These are phyloP conservation scores for Ophiocordyceps polyrhachis-furcata DNA, from an alignment of 2,329 filamentous ascomycete species.

Conservation along the genomic window DNA sequence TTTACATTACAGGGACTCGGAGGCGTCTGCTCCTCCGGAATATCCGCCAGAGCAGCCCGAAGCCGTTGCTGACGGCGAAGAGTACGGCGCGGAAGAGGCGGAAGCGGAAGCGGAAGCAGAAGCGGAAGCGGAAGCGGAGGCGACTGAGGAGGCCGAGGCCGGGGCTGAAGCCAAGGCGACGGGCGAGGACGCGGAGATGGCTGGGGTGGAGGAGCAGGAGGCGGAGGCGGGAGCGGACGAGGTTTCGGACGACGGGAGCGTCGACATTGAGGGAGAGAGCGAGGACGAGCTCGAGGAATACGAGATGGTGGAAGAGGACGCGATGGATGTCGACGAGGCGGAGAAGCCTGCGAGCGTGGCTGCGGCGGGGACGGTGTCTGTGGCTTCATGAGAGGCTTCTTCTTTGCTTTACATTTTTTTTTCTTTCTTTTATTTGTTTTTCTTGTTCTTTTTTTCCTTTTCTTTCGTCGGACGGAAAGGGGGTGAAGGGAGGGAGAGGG, in stretches of 20 bases:
- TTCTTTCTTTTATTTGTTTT: too few relatives aligned
- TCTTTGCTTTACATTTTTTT: too few relatives aligned
- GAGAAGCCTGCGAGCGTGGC: conserved; percentile 16
- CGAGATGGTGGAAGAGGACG: conserved; percentile 19
- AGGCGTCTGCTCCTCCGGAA: conserved; percentile 86
- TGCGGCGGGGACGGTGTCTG: conserved; percentile 14
- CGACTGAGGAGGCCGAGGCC: conserved; percentile 33
- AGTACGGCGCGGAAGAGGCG: conserved; percentile 80
- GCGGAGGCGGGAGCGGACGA: conserved; percentile 24
- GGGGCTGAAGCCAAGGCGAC: conserved; percentile 62
- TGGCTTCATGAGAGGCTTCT: conserved; percentile 11
- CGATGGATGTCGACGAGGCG: conserved; percentile 30
- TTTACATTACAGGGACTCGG: conserved; percentile 67
- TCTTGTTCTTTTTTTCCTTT: too few relatives aligned
- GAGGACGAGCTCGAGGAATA: conserved; percentile 54
- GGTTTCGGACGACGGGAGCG: conserved; percentile 54
- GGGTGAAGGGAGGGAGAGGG: too few relatives aligned
- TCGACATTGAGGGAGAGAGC: conserved; percentile 63
- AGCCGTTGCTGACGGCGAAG: conserved; percentile 67
- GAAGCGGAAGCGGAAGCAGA: conserved; percentile 50
- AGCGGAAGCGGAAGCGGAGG: conserved; percentile 30
- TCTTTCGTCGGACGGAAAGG: too few relatives aligned
- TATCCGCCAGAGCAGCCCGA: conserved; percentile 96
- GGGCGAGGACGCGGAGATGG: conserved; percentile 54
- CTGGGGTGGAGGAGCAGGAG: conserved; percentile 38